Percentiles rank a stretch among this genome's conserved stretches.
These are phyloP conservation scores for Lipomyces kockii DNA, from an alignment of 805 yeast species.

Conservation along the genomic window DNA sequence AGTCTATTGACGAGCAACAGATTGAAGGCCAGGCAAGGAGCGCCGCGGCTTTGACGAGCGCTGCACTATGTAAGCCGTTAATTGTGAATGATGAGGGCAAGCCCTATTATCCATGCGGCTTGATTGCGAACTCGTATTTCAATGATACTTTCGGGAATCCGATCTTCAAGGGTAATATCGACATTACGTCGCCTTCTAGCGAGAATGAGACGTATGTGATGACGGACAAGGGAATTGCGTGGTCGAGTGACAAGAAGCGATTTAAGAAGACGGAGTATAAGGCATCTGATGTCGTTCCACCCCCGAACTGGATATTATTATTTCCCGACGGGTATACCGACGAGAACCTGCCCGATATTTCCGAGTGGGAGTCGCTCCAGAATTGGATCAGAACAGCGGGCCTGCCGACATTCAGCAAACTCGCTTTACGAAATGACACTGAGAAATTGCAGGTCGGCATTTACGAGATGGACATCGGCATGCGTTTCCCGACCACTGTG, in stretches of 20 bases:
- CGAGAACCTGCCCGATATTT: conserved; percentile 74
- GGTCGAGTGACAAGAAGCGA: conserved; percentile 76
- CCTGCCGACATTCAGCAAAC: conserved; percentile 82
- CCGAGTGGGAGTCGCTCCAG: conserved; percentile 81
- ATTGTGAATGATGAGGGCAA: conserved; percentile 56
- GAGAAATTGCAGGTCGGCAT: conserved; percentile 63
- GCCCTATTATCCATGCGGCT: conserved; percentile 90
- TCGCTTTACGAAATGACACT: conserved; percentile 74
- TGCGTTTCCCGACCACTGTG: conserved; percentile 75
- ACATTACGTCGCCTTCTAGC: conserved; percentile 44
- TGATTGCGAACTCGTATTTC: conserved; percentile 89
- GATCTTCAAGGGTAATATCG: conserved; percentile 40
- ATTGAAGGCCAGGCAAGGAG: conserved; percentile 74
- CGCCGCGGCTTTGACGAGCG: conserved; percentile 53
- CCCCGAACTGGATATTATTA: conserved; percentile 82
- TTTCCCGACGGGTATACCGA: conserved; percentile 91
- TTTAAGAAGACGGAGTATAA: conserved; percentile 75
- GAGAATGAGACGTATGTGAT: conserved; percentile 46
- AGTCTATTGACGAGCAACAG: conserved; percentile 80
- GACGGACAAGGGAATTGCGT: conserved; percentile 71
- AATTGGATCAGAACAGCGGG: conserved; percentile 99
- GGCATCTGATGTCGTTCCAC: conserved; percentile 79
- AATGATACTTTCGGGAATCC: conserved; percentile 75
- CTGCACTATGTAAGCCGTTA: conserved; percentile 67
- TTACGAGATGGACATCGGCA: conserved; percentile 67